Percentiles rank a stretch among this genome's conserved stretches.
Evolutionary conservation across 495 filamentous ascomycete species (phyloP).

Genomic region (Barbatosphaeria neglecta): DNA sequence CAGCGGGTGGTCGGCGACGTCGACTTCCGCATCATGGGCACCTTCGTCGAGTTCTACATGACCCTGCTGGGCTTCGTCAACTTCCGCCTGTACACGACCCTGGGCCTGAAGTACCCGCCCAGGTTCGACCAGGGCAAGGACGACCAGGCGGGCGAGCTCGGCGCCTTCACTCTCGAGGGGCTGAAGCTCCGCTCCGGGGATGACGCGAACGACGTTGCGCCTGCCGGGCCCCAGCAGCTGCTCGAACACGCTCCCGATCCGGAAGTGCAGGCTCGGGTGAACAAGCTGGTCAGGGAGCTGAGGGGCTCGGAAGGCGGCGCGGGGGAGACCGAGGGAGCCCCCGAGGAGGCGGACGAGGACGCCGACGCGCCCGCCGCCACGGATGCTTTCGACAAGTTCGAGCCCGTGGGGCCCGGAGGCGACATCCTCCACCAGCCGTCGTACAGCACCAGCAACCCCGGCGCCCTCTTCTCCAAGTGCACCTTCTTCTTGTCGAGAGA

Average conservation of each 20-base stretch:
- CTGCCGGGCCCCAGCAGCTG: neutral
- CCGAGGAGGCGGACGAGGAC: conserved; percentile 32
- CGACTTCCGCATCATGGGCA: conserved; percentile 97
- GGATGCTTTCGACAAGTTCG: conserved; percentile 80
- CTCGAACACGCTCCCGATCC: conserved; percentile 33
- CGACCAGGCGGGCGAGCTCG: conserved; percentile 77
- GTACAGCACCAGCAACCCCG: conserved; percentile 41
- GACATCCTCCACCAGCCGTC: conserved; percentile 79
- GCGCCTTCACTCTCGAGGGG: conserved; percentile 80
- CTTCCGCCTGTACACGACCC: conserved; percentile 79
- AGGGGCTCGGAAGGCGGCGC: conserved; percentile 28
- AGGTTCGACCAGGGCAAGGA: conserved; percentile 83
- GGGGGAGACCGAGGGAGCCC: conserved; percentile 31
- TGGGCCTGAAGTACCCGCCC: conserved; percentile 87
- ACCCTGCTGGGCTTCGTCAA: conserved; percentile 93
- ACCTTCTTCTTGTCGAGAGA: conserved; percentile 92
- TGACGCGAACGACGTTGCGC: conserved; percentile 30
- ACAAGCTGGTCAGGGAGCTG: conserved; percentile 41
- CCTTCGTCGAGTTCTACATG: conserved; percentile 97
- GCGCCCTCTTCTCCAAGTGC: conserved; percentile 69
- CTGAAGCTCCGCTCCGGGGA: conserved; percentile 43
- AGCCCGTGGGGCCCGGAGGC: conserved; percentile 62
- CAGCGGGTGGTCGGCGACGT: conserved; percentile 85
- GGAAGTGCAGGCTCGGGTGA: conserved; percentile 42
- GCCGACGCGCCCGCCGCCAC: conserved; percentile 31